Base-by-base conservation (phyloP, 1,284 basidiomycete genomes). In the Singerocomus inundabilis region DNA sequence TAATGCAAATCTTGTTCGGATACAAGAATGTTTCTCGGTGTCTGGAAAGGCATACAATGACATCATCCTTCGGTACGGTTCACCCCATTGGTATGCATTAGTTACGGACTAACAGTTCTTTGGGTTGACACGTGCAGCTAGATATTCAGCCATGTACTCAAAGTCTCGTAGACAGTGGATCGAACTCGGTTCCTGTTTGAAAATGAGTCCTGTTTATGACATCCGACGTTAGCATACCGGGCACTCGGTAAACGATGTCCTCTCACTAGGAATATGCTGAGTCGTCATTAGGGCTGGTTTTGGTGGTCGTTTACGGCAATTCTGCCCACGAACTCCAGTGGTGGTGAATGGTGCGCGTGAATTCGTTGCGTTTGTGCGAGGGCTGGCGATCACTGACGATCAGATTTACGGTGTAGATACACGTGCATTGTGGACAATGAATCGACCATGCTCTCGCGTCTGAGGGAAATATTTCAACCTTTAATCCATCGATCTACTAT, bases 221-320 rank as follows among this genome's bases (percentile, higher is more conserved):
- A 16, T 16, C 21, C 8, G 26, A 44, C 8, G 12, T 7, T 52
- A 21, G 39, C 30, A 45, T 38, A 54, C 49, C 46, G 48, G 35
- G 9, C 6, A 4, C 16, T 38, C n/a, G 7, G 35, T 28, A 7
- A 18, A 11, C 5, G 11, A n/a, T 5, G 10, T 9, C 28, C 9
- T 6, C 15, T 12, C 6, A n/a, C 31, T 21, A 34, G 18, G 7
- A 16, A 26, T 29, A 5, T 18, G 15, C 12, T 15, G 18, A n/a
- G 2, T 26, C 18, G 2, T 12, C 11, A 13, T 10, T 26, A 21
- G 21, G 21, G 21, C 21, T 21, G 21, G 21, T 21, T 21, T 21
- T 21, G 21, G 21, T 21, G 21, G 21, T 21, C 21, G 21, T 29
- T 25, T 26, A 34, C 16, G 28, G 32, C 12, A 16, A 13, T 26